Evolutionary conservation across 2,329 filamentous ascomycete species (phyloP).

Genomic region (Fonsecaea erecta): DNA sequence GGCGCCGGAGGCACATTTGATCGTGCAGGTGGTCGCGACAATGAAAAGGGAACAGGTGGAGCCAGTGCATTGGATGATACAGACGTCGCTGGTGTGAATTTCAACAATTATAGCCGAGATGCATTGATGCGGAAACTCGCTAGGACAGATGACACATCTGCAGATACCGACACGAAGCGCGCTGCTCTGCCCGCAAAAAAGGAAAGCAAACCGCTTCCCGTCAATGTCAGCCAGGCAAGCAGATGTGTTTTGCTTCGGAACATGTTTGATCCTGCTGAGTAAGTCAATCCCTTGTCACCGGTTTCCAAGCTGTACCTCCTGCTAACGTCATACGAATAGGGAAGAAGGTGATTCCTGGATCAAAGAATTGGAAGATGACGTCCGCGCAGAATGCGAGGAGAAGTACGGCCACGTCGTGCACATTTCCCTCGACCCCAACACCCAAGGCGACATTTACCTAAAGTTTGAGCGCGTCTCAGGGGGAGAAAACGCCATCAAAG

Average conservation of each 20-base stretch:
- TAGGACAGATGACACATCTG: slow-evolving; percentile 81
- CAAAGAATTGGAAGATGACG: slow-evolving; percentile 92
- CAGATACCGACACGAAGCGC: slow-evolving; percentile 69
- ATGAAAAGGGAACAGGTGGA: slow-evolving; percentile 82
- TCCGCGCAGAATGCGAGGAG: slow-evolving; percentile 86
- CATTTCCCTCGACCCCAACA: slow-evolving; percentile 92
- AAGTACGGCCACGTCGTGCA: slow-evolving; percentile 98
- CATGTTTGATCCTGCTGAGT: slow-evolving; percentile 93
- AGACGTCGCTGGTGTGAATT: slow-evolving; percentile 97
- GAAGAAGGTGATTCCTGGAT: slow-evolving; percentile 87
- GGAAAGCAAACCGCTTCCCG: slow-evolving; percentile 75
- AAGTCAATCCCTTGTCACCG: slow-evolving; percentile 51
- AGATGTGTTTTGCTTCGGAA: slow-evolving; percentile 93
- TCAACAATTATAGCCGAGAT: slow-evolving; percentile 99
- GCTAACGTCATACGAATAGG: slow-evolving; percentile 52
- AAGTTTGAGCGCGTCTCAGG: slow-evolving; percentile 97
- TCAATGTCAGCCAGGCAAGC: slow-evolving; percentile 89
- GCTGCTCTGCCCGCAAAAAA: slow-evolving; percentile 73
- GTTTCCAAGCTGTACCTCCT: background rate
- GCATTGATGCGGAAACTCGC: slow-evolving; percentile 98
- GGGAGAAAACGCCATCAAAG: slow-evolving; percentile 96
- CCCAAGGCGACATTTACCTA: slow-evolving; percentile 93
- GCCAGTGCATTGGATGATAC: slow-evolving; percentile 96
- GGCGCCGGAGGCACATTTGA: slow-evolving; percentile 76
- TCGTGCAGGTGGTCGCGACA: slow-evolving; percentile 83